These are phyloP conservation scores for Populus trichocarpa DNA, from an alignment of 441 rosid genomes.

Conservation along the genomic window DNA sequence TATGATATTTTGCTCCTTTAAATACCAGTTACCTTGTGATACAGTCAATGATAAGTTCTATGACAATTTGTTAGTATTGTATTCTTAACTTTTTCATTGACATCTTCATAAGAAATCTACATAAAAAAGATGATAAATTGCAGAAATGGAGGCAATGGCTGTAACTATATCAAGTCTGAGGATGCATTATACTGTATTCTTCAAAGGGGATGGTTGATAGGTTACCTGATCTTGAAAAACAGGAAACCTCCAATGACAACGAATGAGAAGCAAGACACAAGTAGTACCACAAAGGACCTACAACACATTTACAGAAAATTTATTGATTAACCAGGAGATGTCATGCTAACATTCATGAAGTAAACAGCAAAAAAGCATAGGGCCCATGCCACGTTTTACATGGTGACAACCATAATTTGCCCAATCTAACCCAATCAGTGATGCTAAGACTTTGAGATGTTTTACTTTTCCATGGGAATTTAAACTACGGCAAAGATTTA, in stretches of 20 bases:
- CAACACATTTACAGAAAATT: constrained; percentile 19
- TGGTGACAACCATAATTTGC: neutral
- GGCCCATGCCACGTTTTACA: neutral
- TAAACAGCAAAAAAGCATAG: neutral
- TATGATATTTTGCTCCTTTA: too few species aligned
- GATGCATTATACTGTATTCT: neutral
- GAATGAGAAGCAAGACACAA: constrained; percentile 78
- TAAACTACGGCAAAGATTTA: neutral
- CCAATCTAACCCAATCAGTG: neutral
- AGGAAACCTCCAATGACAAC: constrained; percentile 81
- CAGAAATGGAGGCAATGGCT: neutral
- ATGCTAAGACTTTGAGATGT: neutral
- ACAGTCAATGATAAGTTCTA: neutral
- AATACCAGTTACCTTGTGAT: neutral
- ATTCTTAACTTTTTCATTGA: neutral
- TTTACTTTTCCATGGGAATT: neutral
- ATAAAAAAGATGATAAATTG: neutral
- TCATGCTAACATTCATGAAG: constrained; percentile 11
- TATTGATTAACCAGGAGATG: constrained; percentile 15
- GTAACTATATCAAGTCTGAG: constrained; percentile 5
- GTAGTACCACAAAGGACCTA: constrained; percentile 83
- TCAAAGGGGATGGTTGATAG: neutral
- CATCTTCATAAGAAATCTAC: neutral
- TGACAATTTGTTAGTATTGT: neutral
- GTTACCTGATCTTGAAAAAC: constrained; percentile 77